Evolutionary conservation across 306 rosid species (phyloP).

Genomic region (Gillenia trifoliata): DNA sequence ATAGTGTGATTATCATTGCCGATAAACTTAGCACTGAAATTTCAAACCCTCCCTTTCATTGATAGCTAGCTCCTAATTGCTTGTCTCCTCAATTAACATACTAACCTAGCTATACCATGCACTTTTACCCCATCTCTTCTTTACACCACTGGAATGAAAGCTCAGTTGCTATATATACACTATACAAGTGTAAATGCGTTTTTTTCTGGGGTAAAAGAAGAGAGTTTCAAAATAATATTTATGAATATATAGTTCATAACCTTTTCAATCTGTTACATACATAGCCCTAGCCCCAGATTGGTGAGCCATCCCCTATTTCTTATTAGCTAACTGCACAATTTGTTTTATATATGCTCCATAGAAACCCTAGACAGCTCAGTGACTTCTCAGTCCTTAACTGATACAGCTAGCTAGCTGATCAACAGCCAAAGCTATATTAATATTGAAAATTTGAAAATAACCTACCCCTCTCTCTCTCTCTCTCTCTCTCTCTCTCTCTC

Average conservation of each 20-base stretch:
- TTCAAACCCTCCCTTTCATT: neutral
- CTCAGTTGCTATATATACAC: neutral
- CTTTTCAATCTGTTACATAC: neutral
- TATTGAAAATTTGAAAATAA: neutral
- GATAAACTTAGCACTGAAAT: neutral
- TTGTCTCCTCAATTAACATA: too few species aligned
- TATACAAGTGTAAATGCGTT: too few species aligned
- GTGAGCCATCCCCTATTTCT: neutral
- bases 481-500: constrained; percentile 4
- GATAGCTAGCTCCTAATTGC: neutral
- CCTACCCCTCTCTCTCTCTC: neutral
- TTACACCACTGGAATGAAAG: neutral
- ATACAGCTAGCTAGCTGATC: constrained; percentile 4
- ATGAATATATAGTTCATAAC: too few species aligned
- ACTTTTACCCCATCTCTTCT: neutral
- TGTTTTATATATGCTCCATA: neutral
- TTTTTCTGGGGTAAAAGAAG: neutral
- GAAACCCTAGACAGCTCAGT: neutral
- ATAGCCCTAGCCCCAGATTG: constrained; percentile 3
- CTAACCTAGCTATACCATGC: too few species aligned
- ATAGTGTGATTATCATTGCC: too few species aligned
- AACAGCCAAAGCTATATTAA: constrained; percentile 10
- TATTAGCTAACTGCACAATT: neutral
- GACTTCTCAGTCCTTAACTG: constrained; percentile 11
- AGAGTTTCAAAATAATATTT: neutral